Evolutionary conservation across 1,284 basidiomycete genomes (phyloP).

Genomic region (Ustilago curta): DNA sequence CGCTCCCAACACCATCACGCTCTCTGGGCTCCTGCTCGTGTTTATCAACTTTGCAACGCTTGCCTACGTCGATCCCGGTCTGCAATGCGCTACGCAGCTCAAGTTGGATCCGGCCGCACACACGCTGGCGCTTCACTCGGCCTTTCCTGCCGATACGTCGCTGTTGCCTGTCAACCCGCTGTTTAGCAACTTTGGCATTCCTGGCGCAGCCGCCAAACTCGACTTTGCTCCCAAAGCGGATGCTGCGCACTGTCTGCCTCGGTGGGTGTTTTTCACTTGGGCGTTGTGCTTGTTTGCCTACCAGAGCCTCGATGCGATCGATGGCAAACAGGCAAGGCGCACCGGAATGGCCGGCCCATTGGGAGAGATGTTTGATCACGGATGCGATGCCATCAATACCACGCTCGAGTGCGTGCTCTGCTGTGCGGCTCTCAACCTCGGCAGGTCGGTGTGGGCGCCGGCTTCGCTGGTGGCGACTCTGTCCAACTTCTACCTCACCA

Average conservation of each 20-base stretch:
- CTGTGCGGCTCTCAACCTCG: conserved; percentile 77
- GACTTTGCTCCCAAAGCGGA: conserved; percentile 30
- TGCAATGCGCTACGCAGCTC: conserved; percentile 59
- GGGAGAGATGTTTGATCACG: conserved; percentile 97
- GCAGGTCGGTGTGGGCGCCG: conserved; percentile 95
- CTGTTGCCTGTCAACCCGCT: conserved; percentile 51
- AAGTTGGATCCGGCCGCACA: conserved; percentile 55
- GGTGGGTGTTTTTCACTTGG: conserved; percentile 73
- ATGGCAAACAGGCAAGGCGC: conserved; percentile 92
- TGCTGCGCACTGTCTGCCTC: conserved; percentile 34
- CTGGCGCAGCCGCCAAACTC: conserved; percentile 33
- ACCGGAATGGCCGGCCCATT: conserved; percentile 96
- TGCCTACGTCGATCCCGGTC: conserved; percentile 69
- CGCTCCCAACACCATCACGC: conserved; percentile 82
- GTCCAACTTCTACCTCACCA: conserved; percentile 92
- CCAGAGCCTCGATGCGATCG: conserved; percentile 88
- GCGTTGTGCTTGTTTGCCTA: conserved; percentile 89
- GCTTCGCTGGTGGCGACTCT: conserved; percentile 85
- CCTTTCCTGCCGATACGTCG: conserved; percentile 42
- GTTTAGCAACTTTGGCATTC: conserved; percentile 51
- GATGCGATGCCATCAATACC: conserved; percentile 86
- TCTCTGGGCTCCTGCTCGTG: conserved; percentile 81
- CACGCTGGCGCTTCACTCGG: conserved; percentile 24
- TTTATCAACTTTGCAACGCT: conserved; percentile 85
- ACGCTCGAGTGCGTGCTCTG: conserved; percentile 72